Percentiles rank a stretch among this genome's conserved stretches.
Evolutionary conservation across 2,329 filamentous ascomycete genomes (phyloP).

Genomic region (Chrysosphaeria jannelii): DNA sequence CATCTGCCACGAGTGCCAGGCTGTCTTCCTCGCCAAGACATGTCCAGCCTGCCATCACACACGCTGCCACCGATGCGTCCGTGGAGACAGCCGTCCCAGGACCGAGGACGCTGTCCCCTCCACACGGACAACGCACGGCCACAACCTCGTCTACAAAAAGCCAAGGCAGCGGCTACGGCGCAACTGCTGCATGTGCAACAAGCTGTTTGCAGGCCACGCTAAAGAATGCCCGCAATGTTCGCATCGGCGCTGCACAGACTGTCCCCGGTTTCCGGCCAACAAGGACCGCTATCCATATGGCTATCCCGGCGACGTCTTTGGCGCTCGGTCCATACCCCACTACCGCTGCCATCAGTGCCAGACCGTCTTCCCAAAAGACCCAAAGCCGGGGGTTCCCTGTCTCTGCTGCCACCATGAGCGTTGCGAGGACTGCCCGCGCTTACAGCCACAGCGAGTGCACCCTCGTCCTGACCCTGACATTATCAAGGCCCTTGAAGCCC

Average conservation of each 20-base stretch:
- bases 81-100: too few relatives aligned
- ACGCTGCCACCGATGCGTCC: too few relatives aligned
- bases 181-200: conserved; percentile 44
- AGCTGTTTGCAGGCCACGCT: conserved; percentile 23
- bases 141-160: conserved; percentile 42
- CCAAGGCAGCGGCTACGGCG: conserved; percentile 44
- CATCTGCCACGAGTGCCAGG: conserved; percentile 53
- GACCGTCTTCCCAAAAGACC: conserved; percentile 20
- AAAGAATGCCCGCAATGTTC: conserved; percentile 38
- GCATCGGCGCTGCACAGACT: conserved; percentile 51
- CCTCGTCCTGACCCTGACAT: conserved; percentile 30
- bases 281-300: conserved; percentile 37
- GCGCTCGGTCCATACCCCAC: conserved; percentile 17
- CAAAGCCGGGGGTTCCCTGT: conserved; percentile 23
- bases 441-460: conserved; percentile 27
- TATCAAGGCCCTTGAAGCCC: conserved; percentile 23
- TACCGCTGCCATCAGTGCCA: conserved; percentile 33
- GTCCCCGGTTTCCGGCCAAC: conserved; percentile 49
- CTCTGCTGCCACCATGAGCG: conserved; percentile 27
- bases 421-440: conserved; percentile 26
- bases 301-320: conserved; percentile 35
- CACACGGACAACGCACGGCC: conserved; percentile 29
- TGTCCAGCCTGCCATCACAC: too few relatives aligned
- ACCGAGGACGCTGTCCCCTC: too few relatives aligned
- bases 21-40: conserved; percentile 10